Evolutionary conservation across 805 yeast genomes (phyloP).

Genomic region (Yarrowia phangngaensis): DNA sequence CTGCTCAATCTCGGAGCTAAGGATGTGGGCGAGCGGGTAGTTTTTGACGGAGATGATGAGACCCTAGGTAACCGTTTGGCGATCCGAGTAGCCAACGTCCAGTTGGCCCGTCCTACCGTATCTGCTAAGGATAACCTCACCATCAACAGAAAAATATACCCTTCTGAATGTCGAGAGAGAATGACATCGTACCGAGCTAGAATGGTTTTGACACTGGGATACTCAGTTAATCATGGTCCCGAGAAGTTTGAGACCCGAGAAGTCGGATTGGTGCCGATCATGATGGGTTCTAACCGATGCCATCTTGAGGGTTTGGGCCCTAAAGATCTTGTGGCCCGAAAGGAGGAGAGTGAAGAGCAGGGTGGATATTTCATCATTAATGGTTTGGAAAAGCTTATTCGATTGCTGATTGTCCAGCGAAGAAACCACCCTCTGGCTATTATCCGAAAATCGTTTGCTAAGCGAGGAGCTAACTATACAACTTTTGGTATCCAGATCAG

Average conservation of each 20-base stretch:
- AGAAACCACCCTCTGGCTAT: slow-evolving; percentile 98
- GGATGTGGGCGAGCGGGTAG: slow-evolving; percentile 82
- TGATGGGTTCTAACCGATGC: slow-evolving; percentile 88
- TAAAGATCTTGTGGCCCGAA: slow-evolving; percentile 64
- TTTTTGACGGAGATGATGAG: slow-evolving; percentile 73
- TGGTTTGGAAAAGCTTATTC: slow-evolving; percentile 92
- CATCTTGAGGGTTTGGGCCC: slow-evolving; percentile 85
- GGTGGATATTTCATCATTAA: slow-evolving; percentile 96
- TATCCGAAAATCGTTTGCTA: slow-evolving; percentile 87
- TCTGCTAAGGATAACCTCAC: slow-evolving; percentile 68
- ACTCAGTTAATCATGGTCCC: slow-evolving; percentile 86
- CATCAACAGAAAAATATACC: slow-evolving; percentile 71
- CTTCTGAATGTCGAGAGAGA: slow-evolving; percentile 88
- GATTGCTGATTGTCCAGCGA: slow-evolving; percentile 97
- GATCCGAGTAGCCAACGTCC: slow-evolving; percentile 83
- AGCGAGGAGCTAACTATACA: slow-evolving; percentile 88
- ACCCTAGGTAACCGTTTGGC: slow-evolving; percentile 77
- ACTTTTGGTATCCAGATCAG: slow-evolving; percentile 91
- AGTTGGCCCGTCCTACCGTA: slow-evolving; percentile 80
- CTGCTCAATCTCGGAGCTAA: slow-evolving; percentile 76
- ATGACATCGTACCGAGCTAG: slow-evolving; percentile 76
- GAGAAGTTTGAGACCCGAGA: slow-evolving; percentile 77
- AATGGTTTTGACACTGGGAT: slow-evolving; percentile 70
- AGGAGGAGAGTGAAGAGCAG: slow-evolving; percentile 91
- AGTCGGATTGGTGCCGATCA: slow-evolving; percentile 85